These are phyloP conservation scores for Stagonosporopsis cucurbitacearum DNA, from an alignment of 2,329 filamentous ascomycete genomes.

Conservation along the genomic window DNA sequence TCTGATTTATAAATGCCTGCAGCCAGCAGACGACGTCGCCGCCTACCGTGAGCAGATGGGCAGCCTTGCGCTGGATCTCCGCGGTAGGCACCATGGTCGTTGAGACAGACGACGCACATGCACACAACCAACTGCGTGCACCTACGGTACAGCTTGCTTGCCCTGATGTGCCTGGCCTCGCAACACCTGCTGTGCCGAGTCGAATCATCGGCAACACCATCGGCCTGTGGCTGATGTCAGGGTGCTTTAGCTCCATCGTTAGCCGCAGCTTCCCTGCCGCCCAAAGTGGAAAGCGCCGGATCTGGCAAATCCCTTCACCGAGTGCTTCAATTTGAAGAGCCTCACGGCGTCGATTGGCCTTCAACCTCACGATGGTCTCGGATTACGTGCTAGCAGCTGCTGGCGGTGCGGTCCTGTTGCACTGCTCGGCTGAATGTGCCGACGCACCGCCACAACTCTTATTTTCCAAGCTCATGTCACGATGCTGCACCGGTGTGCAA, in stretches of 20 bases:
- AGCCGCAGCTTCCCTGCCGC: not conserved
- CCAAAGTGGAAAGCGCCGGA: not conserved
- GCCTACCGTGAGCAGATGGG: not conserved
- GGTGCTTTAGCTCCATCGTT: not conserved
- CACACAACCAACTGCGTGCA: not conserved
- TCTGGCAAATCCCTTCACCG: not conserved
- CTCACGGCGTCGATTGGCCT: conserved; percentile 8
- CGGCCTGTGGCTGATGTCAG: conserved; percentile 13
- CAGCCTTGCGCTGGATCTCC: conserved; percentile 1
- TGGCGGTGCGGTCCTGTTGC: not conserved
- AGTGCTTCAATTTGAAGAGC: conserved; percentile 11
- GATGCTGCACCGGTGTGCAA: not conserved
- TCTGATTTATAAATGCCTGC: not conserved
- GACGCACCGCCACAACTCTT: conserved; percentile 2
- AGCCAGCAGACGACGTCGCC: not conserved
- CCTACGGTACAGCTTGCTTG: not conserved
- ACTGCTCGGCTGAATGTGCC: not conserved
- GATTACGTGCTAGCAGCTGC: not conserved
- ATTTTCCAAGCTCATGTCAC: not conserved
- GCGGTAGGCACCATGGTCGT: not conserved
- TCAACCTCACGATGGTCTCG: conserved; percentile 2
- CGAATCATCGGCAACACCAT: conserved; percentile 1
- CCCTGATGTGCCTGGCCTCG: not conserved
- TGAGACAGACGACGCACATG: not conserved
- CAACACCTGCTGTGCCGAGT: not conserved